Evolutionary conservation across 345 rosid genomes (phyloP).

Genomic region (Brassica carinata): DNA sequence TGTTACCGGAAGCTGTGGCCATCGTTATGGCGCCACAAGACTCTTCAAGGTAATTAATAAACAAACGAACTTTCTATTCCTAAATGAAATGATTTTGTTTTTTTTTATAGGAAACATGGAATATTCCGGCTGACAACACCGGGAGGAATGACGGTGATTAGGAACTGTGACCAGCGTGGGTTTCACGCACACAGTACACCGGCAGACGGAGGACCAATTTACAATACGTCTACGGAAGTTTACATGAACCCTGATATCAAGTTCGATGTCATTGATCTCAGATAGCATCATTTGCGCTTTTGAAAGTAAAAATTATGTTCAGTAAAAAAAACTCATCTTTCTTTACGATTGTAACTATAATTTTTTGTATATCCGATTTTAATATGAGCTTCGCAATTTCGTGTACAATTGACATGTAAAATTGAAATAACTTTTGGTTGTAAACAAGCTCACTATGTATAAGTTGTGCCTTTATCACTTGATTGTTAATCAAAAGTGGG

Average conservation of each 20-base stretch:
- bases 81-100: not conserved
- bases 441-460: not conserved
- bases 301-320: constrained; percentile 9
- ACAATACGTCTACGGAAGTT: constrained; percentile 79
- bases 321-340: not conserved
- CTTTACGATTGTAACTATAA: constrained; percentile 6
- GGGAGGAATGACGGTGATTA: constrained; percentile 90
- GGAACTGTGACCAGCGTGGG: constrained; percentile 87
- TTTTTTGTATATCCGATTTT: constrained; percentile 31
- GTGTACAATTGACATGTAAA: constrained; percentile 20
- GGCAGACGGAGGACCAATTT: constrained; percentile 84
- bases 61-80: not conserved
- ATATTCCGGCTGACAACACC: constrained; percentile 90
- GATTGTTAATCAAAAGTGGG: not conserved
- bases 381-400: constrained; percentile 2
- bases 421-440: not conserved
- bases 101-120: constrained; percentile 65
- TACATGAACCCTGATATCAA: constrained; percentile 82
- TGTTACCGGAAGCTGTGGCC: constrained; percentile 98
- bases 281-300: constrained; percentile 40
- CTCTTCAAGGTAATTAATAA: constrained; percentile 61
- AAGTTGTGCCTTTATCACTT: not conserved
- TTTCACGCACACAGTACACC: constrained; percentile 84
- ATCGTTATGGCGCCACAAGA: constrained; percentile 97
- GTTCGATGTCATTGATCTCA: constrained; percentile 86